Evolutionary conservation across 495 filamentous ascomycete species (phyloP), one percentile per base, ranked within the genome.

Genomic region (Penicillium odoratum): DNA sequence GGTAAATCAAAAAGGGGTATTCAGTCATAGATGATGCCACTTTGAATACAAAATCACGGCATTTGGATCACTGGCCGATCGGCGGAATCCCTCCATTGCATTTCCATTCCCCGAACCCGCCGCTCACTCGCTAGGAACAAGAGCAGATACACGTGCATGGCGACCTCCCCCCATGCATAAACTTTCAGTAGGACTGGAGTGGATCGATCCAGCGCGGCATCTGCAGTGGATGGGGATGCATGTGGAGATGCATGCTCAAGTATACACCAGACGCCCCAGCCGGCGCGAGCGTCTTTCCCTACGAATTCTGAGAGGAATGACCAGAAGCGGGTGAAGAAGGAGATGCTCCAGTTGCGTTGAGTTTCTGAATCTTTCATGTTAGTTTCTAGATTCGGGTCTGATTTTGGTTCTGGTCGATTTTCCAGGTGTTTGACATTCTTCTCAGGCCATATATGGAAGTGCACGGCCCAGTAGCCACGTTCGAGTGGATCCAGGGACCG

Each of bases 381-480:
- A 47, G 21, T 47, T 47, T 48, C 21, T 9, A 9, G 28, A 7
- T 16, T 13, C 8, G 26, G 46, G 3, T n/a, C 48, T 29, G 43
- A 18, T 16, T 53, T 28, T 50, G 16, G 18, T 6, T 38, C 44
- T 58, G 51, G 28, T 28, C 6, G 3, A 25, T 38, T 21, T n/a
- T 36, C 31, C 8, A 26, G 2, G 15, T 40, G 4, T 15, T 4
- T 15, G 38, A 40, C n/a, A 11, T 40, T 13, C 15, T 40, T 51
- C 11, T 36, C 47, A 8, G 10, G 59, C 26, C 51, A 5, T 10
- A 70, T 57, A 5, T 67, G 58, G 53, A 83, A 78, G 21, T 78
- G 76, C 2, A 92, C 47, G 11, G 71, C 65, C 89, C 89, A 93
- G 67, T 88, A 81, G 16, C 89, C 89, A 30, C 89, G 73, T 63